These are phyloP conservation scores for Dillenia suffruticosa DNA, from an alignment of 164 flowering plant species.

Conservation along the genomic window DNA sequence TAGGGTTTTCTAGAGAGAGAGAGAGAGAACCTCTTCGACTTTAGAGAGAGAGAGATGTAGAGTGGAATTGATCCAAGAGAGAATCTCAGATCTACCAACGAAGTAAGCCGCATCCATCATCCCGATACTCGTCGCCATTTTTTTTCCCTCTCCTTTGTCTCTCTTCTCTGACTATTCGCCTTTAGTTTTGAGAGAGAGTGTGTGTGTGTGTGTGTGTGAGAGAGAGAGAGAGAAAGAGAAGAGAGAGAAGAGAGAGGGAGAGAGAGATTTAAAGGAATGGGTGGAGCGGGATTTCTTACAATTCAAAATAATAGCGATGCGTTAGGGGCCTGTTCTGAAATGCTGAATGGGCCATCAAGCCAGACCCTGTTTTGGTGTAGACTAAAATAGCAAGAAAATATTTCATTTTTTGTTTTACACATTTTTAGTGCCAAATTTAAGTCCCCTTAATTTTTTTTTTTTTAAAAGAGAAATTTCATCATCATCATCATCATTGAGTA, in stretches of 20 bases:
- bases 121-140: constrained; percentile 85
- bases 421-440: no score
- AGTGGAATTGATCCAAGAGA: constrained; percentile 93
- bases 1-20: constrained; percentile 1
- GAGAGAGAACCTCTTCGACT: constrained; percentile 80
- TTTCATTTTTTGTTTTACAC: no score
- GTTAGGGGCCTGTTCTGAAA: no score
- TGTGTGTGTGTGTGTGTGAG: constrained; percentile 10
- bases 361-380: no score
- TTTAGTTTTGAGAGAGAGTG: constrained; percentile 1
- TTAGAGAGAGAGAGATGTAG: constrained; percentile 92
- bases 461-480: no score
- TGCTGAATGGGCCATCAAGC: no score
- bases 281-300: not conserved
- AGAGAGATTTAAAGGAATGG: not conserved
- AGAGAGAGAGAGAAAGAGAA: constrained; percentile 26
- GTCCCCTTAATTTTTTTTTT: no score
- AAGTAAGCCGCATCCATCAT: constrained; percentile 97
- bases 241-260: constrained; percentile 21
- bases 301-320: constrained; percentile 14
- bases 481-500: no score
- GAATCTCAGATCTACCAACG: constrained; percentile 93
- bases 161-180: not conserved
- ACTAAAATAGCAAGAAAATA: no score
- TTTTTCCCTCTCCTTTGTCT: not conserved